A percentile compares a stretch with the other conserved stretches of the same genome.
Evolutionary conservation across 768 basidiomycete species (phyloP).

Genomic region (Pleurotus ostreatus): DNA sequence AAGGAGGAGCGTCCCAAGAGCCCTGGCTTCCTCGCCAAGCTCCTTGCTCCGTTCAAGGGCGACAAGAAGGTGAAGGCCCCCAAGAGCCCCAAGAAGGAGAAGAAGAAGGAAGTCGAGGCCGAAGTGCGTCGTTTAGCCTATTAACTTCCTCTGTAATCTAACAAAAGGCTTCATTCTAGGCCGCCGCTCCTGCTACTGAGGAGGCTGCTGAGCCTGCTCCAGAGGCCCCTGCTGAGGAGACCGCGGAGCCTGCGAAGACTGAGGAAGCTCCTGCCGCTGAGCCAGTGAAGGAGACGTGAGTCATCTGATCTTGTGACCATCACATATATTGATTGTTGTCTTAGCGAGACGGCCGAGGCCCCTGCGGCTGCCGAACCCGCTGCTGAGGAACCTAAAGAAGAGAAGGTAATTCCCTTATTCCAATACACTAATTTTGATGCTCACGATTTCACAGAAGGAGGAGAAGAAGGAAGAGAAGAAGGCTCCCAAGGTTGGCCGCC

Average conservation of each 20-base stretch:
- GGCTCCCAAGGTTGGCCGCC: constrained; percentile 68
- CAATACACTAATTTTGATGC: not conserved
- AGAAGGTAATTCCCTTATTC: constrained; percentile 39
- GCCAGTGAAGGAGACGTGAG: constrained; percentile 71
- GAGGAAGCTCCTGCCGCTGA: constrained; percentile 49
- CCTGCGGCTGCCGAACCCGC: constrained; percentile 33
- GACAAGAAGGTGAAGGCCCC: constrained; percentile 61
- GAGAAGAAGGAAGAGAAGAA: constrained; percentile 41
- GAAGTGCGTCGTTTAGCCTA: constrained; percentile 36
- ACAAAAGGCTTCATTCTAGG: not conserved
- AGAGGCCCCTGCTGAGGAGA: constrained; percentile 29
- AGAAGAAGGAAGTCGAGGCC: constrained; percentile 66
- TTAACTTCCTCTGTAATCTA: not conserved
- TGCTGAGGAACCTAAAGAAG: constrained; percentile 52
- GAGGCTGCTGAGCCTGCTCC: constrained; percentile 28
- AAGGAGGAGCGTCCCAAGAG: constrained; percentile 83
- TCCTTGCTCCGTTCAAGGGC: constrained; percentile 77
- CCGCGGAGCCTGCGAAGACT: constrained; percentile 34
- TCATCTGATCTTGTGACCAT: constrained; percentile 9
- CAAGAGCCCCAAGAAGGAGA: constrained; percentile 79
- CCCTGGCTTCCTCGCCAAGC: constrained; percentile 69
- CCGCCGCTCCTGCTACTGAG: constrained; percentile 39
- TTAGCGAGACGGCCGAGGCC: constrained; percentile 42
- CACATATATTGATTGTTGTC: not conserved
- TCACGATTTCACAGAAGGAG: constrained; percentile 36